phyloP scores from a whole-genome alignment of 2,329 filamentous ascomycete genomes.

The Alternaria solani region DNA sequence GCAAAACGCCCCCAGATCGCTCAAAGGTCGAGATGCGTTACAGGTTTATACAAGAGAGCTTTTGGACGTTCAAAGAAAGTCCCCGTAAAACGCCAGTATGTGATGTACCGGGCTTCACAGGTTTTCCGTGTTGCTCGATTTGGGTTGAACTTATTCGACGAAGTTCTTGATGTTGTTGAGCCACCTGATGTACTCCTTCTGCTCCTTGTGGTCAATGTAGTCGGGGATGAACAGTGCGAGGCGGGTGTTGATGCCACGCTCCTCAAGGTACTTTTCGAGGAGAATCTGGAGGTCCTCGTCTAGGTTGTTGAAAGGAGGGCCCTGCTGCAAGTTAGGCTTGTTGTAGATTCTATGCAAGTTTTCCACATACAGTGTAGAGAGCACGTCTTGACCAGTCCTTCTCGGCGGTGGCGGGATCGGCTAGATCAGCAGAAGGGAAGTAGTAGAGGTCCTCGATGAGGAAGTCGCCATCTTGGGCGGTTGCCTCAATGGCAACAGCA shows the following conservation, averaged over 20 bases:
- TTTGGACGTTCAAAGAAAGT: not conserved
- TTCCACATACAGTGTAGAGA: conserved; percentile 68
- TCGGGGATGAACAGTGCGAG: conserved; percentile 92
- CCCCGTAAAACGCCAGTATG: conserved; percentile 9
- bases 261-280: conserved; percentile 92
- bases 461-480: conserved; percentile 85
- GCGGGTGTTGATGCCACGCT: conserved; percentile 86
- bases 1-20: conserved; percentile 19
- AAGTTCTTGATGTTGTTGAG: conserved; percentile 86
- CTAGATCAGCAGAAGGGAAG: conserved; percentile 79
- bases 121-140: not conserved
- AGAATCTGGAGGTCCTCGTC: conserved; percentile 95
- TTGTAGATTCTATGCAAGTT: not conserved
- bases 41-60: conserved; percentile 29
- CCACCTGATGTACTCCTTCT: conserved; percentile 95
- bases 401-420: conserved; percentile 78
- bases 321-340: conserved; percentile 46
- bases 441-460: conserved; percentile 91
- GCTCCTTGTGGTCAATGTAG: conserved; percentile 98
- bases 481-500: conserved; percentile 84
- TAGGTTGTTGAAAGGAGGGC: conserved; percentile 90
- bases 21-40: conserved; percentile 21
- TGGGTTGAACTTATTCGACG: conserved; percentile 63
- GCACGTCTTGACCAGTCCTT: conserved; percentile 77
- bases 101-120: not conserved